These are phyloP conservation scores for Collybiopsis luxurians DNA, from an alignment of 768 basidiomycete genomes.

Conservation along the genomic window DNA sequence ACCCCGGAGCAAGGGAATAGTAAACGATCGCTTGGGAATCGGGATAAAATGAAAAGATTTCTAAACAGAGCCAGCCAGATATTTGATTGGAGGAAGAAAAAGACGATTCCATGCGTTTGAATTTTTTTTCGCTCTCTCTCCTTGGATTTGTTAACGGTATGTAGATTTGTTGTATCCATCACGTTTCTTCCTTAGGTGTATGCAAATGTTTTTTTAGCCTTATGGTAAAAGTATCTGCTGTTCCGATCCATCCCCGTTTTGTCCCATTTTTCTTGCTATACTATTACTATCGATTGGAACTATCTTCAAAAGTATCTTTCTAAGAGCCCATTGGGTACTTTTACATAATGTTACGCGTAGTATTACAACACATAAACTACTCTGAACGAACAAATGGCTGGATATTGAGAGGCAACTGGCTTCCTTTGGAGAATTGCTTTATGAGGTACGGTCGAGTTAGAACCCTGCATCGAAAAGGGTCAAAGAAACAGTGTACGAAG, in stretches of 20 bases:
- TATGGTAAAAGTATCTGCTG: no score
- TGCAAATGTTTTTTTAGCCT: no score
- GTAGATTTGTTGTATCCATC: no score
- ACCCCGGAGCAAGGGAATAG: slow-evolving; percentile 3
- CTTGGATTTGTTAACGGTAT: background rate
- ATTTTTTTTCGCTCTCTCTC: background rate
- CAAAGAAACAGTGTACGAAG: background rate
- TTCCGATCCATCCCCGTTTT: no score
- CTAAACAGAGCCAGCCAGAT: slow-evolving; percentile 9
- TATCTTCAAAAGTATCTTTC: no score
- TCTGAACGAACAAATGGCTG: slow-evolving; percentile 20
- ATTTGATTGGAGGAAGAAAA: slow-evolving; percentile 7
- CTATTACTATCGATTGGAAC: no score
- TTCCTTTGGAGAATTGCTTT: slow-evolving; percentile 53
- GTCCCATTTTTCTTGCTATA: no score
- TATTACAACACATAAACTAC: no score
- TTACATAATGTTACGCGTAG: no score
- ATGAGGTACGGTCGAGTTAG: slow-evolving; percentile 62
- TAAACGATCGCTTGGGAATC: background rate
- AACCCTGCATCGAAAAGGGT: slow-evolving; percentile 41
- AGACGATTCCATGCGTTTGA: background rate
- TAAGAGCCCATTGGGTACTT: no score
- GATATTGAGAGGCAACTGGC: slow-evolving; percentile 60
- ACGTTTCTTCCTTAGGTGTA: no score
- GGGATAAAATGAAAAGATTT: slow-evolving; percentile 3